Evolutionary conservation across 169 alveolate species (phyloP).

Genomic region (Neospora caninum): DNA sequence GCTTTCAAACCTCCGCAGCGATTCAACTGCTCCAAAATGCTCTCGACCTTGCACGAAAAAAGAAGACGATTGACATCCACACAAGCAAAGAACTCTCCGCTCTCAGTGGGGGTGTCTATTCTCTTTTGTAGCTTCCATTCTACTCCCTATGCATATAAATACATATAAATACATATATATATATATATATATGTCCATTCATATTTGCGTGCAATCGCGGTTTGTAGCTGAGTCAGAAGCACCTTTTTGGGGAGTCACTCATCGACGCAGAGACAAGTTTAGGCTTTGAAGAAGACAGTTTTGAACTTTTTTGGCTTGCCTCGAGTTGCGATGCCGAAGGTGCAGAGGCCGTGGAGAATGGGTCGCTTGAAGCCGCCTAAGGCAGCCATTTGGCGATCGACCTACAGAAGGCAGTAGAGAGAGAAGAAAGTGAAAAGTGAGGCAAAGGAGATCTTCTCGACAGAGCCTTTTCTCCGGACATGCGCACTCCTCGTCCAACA

Average conservation of each 20-base stretch:
- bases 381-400: constrained; percentile 79
- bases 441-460: background rate
- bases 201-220: background rate
- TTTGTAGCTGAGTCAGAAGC: background rate
- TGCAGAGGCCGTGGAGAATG: constrained; percentile 87
- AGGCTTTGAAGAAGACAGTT: background rate
- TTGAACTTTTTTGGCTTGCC: constrained; percentile 55
- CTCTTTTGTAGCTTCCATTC: no score
- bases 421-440: background rate
- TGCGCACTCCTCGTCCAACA: background rate
- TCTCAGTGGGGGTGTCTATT: no score
- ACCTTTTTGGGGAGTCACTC: background rate
- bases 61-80: no score
- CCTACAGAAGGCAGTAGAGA: constrained; percentile 19
- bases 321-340: constrained; percentile 81
- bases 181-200: background rate
- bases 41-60: no score
- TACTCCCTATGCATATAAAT: background rate
- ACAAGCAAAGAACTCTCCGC: no score
- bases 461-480: background rate
- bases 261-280: background rate
- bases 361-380: constrained; percentile 86
- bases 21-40: no score
- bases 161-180: background rate
- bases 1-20: no score